Base-by-base conservation (phyloP, 805 yeast genomes). In the Huiozyma naganishii region DNA sequence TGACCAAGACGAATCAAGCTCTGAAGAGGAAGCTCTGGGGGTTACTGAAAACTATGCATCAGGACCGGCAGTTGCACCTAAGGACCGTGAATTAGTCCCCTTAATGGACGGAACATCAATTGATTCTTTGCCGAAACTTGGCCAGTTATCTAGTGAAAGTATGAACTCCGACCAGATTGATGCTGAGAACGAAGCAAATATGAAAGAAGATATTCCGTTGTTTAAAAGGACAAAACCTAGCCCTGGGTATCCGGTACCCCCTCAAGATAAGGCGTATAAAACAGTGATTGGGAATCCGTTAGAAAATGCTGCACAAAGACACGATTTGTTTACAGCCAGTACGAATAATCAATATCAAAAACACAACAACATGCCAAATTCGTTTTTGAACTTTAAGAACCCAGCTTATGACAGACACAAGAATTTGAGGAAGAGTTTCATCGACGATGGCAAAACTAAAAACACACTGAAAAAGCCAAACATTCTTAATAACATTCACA, bases 121-220 rank as follows among this genome's bases (percentile, higher is more conserved):
- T 12, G 55, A 50, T 27, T 59, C 64, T 4, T 38, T 54, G 7
- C 53, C 48, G 4, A 59, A 59, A 41, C 41, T 52, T 7, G 64
- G 63, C 1, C 63, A 59, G 57, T 76, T 64, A 54, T 69, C 68
- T 46, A 64, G 70, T 1, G 70, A 67, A 13, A 74, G 71, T 7
- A 58, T 61, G 27, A 40, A 29, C 38, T 38, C 4, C 4, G 48
- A 44, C 28, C 49, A 49, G 2, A 17, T 17, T 17, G 23, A 17
- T 17, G 23, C 23, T 17, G 23, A 17, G 23, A 17, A 17, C 23
- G 23, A 17, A 4, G 4, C 23, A 17, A 17, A 17, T 17, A 17
- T 17, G 23, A 4, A 17, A 17, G 54, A 55, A 7, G 56, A 54
- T 35, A 43, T 39, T 6, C 54, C 54, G 1, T 36, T 54, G 27